Evolutionary conservation across 352 stramenopile genomes (phyloP), one percentile per base, ranked within the genome.

Genomic region (Phytophthora capsici): DNA sequence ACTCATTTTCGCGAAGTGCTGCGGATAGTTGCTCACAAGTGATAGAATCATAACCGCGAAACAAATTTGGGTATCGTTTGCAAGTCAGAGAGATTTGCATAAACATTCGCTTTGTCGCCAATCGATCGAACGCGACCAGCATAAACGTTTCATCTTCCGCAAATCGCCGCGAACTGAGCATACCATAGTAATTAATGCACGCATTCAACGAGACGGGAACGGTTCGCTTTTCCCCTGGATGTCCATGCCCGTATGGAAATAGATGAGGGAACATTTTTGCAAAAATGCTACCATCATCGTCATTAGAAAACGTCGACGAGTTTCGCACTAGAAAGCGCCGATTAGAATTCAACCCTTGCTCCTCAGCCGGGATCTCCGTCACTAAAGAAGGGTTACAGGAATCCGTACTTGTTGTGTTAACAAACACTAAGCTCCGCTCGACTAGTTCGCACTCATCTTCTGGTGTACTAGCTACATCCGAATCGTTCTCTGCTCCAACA

Each of bases 251-350:
- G 13, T 28, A 62, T 13, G 43, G 41, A 28, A 61, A 45, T 6
- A 53, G 12, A 36, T 62, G 54, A n/a, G 43, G 54, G 38, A 62
- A 62, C 43, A 62, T 54, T 23, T 58, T 58, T 1, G 36, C 25
- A 7, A 49, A 49, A 38, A 58, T 58, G 9, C n/a, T 28, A 28
- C 50, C 50, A 8, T 58, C 50, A n/a, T 10, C 19, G n/a, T 49
- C 50, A 14, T 14, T 16, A 26, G 36, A n/a, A 48, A 58, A 49
- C 2, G 3, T 58, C 4, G 38, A 58, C 12, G 50, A 58, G 12
- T 58, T 28, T 14, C 25, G 50, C 1, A 49, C 38, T 19, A 58
- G 23, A 50, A 50, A 58, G 9, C 2, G 16, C 16, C n/a, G n/a
- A n/a, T n/a, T n/a, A n/a, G n/a, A n/a, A n/a, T n/a, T n/a, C n/a